A percentile compares a stretch with the other conserved stretches of the same genome.
Evolutionary conservation across 2,329 filamentous ascomycete species (phyloP).

Genomic region (Ophiostoma sp.): DNA sequence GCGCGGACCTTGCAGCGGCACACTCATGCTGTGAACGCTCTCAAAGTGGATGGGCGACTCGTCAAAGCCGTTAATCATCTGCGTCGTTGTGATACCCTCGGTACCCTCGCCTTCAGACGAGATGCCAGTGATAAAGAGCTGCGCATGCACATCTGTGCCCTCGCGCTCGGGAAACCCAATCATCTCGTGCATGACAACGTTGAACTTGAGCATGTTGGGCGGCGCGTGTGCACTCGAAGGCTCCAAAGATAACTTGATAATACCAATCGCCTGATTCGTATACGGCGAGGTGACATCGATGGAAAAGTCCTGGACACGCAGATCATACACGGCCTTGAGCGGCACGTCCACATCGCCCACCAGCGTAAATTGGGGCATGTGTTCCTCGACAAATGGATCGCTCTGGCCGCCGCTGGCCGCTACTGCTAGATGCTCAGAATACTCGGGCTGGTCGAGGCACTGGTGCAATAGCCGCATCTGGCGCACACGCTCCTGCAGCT

Average conservation of each 20-base stretch:
- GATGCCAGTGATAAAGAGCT: conserved; percentile 89
- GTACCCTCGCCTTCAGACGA: conserved; percentile 57
- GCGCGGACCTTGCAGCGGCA: conserved; percentile 71
- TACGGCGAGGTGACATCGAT: conserved; percentile 90
- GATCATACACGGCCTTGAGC: conserved; percentile 87
- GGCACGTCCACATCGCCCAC: conserved; percentile 92
- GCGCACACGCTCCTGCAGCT: conserved; percentile 78
- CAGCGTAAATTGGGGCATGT: conserved; percentile 86
- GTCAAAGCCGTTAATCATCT: conserved; percentile 90
- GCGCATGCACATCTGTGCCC: conserved; percentile 90
- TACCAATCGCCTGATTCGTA: conserved; percentile 83
- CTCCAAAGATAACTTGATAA: conserved; percentile 84
- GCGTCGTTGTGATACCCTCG: conserved; percentile 87
- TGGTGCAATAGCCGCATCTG: conserved; percentile 97
- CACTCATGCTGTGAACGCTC: conserved; percentile 96
- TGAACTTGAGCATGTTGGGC: conserved; percentile 91
- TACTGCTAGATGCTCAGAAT: conserved; percentile 77
- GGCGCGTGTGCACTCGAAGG: conserved; percentile 90
- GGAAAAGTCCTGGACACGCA: conserved; percentile 86
- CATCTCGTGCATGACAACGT: conserved; percentile 96
- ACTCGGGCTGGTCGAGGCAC: conserved; percentile 91
- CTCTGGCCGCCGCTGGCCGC: conserved; percentile 55
- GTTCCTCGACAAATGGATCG: conserved; percentile 76
- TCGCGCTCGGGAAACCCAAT: conserved; percentile 92
- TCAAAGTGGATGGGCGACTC: conserved; percentile 90